Evolutionary conservation across 352 stramenopile species (phyloP).

Genomic region (Globisporangium spiculum): DNA sequence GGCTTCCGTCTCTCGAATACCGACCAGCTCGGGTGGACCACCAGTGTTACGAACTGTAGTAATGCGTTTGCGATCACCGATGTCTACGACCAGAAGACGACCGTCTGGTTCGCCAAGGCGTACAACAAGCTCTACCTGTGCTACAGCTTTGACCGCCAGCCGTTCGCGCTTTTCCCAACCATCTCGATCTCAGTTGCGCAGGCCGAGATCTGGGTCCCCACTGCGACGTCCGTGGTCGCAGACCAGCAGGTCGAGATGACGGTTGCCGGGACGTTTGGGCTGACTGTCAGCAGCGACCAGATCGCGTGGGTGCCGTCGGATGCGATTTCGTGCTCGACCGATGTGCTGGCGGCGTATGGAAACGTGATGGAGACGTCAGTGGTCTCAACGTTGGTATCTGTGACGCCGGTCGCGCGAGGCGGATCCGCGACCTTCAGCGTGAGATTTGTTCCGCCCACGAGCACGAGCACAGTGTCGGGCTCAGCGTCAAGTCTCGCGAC

Average conservation of each 20-base stretch:
- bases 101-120: slow-evolving; percentile 28
- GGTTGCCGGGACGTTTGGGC: slow-evolving; percentile 55
- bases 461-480: not conserved
- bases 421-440: slow-evolving; percentile 34
- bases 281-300: slow-evolving; percentile 52
- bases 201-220: slow-evolving; percentile 53
- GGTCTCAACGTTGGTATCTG: slow-evolving; percentile 24
- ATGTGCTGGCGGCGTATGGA: slow-evolving; percentile 28
- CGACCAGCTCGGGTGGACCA: slow-evolving; percentile 56
- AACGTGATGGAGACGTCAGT: slow-evolving; percentile 44
- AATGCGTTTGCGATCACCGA: slow-evolving; percentile 27
- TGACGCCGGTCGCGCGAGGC: slow-evolving; percentile 29
- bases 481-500: slow-evolving; percentile 27
- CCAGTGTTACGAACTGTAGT: slow-evolving; percentile 34
- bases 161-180: slow-evolving; percentile 43
- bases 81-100: slow-evolving; percentile 30
- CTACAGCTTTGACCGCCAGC: slow-evolving; percentile 64
- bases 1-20: slow-evolving; percentile 48
- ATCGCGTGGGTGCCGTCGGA: slow-evolving; percentile 61
- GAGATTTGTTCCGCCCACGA: slow-evolving; percentile 20
- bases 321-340: slow-evolving; percentile 32
- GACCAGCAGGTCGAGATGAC: slow-evolving; percentile 33
- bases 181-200: slow-evolving; percentile 35
- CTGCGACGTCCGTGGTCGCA: slow-evolving; percentile 47
- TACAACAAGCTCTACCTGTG: slow-evolving; percentile 46